Base-by-base conservation (phyloP, 352 stramenopile genomes). In the Phytopythium sindhum region DNA sequence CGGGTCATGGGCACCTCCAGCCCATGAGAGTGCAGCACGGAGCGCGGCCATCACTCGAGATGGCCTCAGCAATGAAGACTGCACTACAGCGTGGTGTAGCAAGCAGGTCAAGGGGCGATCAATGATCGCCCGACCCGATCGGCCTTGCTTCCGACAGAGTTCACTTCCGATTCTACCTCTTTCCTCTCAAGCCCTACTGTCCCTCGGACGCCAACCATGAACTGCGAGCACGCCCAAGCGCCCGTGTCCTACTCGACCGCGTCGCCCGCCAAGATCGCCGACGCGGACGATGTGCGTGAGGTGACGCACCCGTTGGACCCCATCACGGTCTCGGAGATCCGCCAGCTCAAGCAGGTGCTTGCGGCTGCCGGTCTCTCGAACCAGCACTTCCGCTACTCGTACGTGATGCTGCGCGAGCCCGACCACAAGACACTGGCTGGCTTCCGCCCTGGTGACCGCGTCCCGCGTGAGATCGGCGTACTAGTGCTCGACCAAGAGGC, bases 381-480 rank as follows among this genome's bases (percentile, higher is more conserved):
- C 8, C 53, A 68, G 11, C 56, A 74, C 29, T 39, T 79, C 11
- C 75, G 75, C 53, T 84, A 75, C 60, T 77, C 73, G 42, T 84
- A 84, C 59, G 75, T 84, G 53, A 74, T 84, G 73, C 59, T 84
- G 61, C 77, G 73, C 50, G 75, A 81, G 52, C 75, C 75, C 2
- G 70, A 84, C 52, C 73, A 84, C 65, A 44, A 64, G 42, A 84
- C 70, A 35, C 57, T 84, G 47, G 50, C 61, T 56, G 72, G 68
- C 50, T 84, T 81, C 55, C 57, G 67, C 28, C 17, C 39, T 10
- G 67, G 73, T 12, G 64, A 80, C 17, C 50, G 62, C 29, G 74
- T 84, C 37, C 75, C 75, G 14, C 75, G 75, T 7, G 75, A 84
- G 50, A 66, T 84, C 51, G 70, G 75, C 29, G 66, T 66, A 23